A percentile compares a stretch with the other conserved stretches of the same genome.
Conservation (phyloP, 345 rosid species). For the Leavenworthia alabamica region DNA sequence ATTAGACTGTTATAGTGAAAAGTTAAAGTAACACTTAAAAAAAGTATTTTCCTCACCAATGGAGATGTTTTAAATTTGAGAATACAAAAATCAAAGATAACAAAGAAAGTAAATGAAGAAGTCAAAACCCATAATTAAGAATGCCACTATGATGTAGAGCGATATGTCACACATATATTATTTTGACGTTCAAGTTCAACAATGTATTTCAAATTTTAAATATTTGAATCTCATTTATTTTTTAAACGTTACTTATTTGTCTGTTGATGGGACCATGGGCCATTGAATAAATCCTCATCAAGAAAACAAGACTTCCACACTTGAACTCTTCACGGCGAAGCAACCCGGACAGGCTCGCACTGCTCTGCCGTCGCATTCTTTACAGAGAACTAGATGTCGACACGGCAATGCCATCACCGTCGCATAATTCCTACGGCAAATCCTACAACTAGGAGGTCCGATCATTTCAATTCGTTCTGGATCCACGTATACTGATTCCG, state of each 20-base stretch:
- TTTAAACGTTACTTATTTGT: no score
- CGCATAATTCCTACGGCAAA: conserved; percentile 46
- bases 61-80: no score
- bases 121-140: background rate
- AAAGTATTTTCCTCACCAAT: no score
- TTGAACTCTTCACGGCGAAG: conserved; percentile 39
- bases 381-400: conserved; percentile 65
- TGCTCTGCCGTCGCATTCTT: conserved; percentile 46
- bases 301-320: conserved; percentile 57
- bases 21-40: background rate
- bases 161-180: background rate
- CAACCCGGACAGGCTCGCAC: conserved; percentile 64
- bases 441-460: conserved; percentile 44
- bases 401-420: conserved; percentile 76
- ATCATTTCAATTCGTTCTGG: background rate
- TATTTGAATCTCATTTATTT: background rate
- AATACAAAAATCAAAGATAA: no score
- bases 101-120: background rate
- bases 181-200: background rate
- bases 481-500: conserved; percentile 44
- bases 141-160: background rate
- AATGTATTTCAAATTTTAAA: background rate
- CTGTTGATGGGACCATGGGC: conserved; percentile 8
- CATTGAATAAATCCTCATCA: background rate
- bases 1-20: background rate